Base-by-base conservation (phyloP, 768 basidiomycete species). In the Filobasidium wieringae region DNA sequence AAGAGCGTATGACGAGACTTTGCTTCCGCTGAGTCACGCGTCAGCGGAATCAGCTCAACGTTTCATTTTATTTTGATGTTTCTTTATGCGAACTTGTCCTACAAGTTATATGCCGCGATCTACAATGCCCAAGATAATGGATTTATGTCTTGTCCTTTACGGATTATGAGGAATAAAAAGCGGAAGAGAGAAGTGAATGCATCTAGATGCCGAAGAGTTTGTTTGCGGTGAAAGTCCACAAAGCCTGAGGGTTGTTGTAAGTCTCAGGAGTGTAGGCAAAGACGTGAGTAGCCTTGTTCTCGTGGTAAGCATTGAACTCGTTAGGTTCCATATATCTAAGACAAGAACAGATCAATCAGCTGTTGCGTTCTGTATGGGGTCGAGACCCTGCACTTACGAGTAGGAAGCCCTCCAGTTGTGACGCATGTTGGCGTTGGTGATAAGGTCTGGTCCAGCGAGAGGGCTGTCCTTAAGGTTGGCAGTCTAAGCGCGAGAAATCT, bases 351-450 rank as follows among this genome's bases (percentile, higher is more conserved):
- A 40, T 47, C 11, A 45, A 40, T 2, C 37, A 29, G 26, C 2
- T 30, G 27, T 29, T n/a, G 22, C 17, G 26, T 7, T 1, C 34
- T 26, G 34, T 15, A n/a, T 49, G 24, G 6, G 17, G 19, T 26
- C 9, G 17, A 9, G 27, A 43, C 41, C 27, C 41, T 6, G 7
- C 17, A 7, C 27, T n/a, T 43, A 45, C 0, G 45, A 50, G 49
- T 30, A 39, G 2, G n/a, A 24, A 37, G 45, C 39, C 33, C 59
- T 24, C 53, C 53, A 60, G 37, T 60, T 60, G 59, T 55, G 43
- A 24, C 53, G 43, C 29, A 50, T 36, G 37, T 60, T 60, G 17
- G 45, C 53, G 36, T 51, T 55, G 37, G 52, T 43, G 36, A 55
- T 29, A 30, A 55, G 39, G 14, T 60, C 53, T n/a, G 59, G 59